A percentile compares a stretch with the other conserved stretches of the same genome.
These are phyloP conservation scores for Penstemon davidsonii DNA, from an alignment of 257 asterid genomes.

Conservation along the genomic window DNA sequence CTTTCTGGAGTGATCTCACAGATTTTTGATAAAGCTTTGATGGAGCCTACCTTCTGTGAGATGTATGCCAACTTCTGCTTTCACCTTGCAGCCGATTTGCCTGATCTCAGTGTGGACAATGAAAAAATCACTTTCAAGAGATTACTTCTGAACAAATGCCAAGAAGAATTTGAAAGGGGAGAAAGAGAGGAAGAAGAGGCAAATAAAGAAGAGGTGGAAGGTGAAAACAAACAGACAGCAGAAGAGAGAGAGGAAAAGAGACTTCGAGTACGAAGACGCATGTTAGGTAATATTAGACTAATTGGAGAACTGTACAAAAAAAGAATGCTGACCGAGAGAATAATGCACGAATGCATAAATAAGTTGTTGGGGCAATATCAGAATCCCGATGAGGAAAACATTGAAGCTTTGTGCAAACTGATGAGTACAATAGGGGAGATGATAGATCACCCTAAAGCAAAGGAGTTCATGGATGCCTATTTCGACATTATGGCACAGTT, in stretches of 20 bases:
- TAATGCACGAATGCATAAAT: slow-evolving; percentile 85
- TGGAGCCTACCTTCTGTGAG: slow-evolving; percentile 97
- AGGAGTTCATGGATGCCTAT: slow-evolving; percentile 74
- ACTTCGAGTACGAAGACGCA: slow-evolving; percentile 64
- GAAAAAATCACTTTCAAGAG: slow-evolving; percentile 85
- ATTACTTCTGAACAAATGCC: slow-evolving; percentile 83
- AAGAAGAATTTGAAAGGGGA: slow-evolving; percentile 94
- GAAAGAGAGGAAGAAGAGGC: slow-evolving; percentile 93
- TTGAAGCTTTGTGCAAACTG: slow-evolving; percentile 89
- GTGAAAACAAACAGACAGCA: slow-evolving; percentile 65
- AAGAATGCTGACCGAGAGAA: slow-evolving; percentile 93
- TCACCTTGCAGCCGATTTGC: slow-evolving; percentile 77
- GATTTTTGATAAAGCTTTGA: slow-evolving; percentile 92
- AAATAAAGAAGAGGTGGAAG: slow-evolving; percentile 75
- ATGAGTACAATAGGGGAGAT: slow-evolving; percentile 96
- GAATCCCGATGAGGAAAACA: slow-evolving; percentile 83
- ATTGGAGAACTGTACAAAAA: slow-evolving; percentile 94
- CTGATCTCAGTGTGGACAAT: slow-evolving; percentile 66
- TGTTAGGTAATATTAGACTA: slow-evolving; percentile 90
- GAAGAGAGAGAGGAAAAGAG: slow-evolving; percentile 94
- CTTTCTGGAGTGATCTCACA: slow-evolving; percentile 86
- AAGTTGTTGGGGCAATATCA: slow-evolving; percentile 77
- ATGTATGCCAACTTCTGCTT: slow-evolving; percentile 92
- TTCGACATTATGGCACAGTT: slow-evolving; percentile 57
- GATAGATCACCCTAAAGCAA: slow-evolving; percentile 86